Evolutionary conservation across 208 protist species (phyloP), one percentile per base, ranked within the genome.

Genomic region (Wallacemonas collosoma): DNA sequence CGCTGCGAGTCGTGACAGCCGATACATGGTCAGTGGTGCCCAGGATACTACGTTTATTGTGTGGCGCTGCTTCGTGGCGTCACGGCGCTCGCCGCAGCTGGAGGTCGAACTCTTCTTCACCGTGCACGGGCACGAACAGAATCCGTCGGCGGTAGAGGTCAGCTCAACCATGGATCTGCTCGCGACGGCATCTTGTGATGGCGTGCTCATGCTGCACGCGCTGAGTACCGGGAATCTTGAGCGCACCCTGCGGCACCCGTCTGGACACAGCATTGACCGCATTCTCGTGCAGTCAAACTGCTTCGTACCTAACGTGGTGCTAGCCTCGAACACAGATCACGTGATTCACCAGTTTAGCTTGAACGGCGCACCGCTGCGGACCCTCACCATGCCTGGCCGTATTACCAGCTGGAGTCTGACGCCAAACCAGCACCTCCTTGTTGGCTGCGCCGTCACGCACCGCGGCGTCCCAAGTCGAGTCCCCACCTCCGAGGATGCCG

Each of bases 1-100:
- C 8, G 82, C 86, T 6, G 74, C 80, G 53, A 95, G 83, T 55
- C 63, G 68, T 11, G 91, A 96, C 72, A 91, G 87, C 58, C 77
- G 76, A 54, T 94, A 89, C 77, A 69, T 98, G 57, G 90, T 97
- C 36, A 96, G 85, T 5, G 93, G 93, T 5, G 77, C 87, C 8
- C 85, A 93, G 84, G 95, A 98, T 75, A 97, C 95, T 0, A 98
- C 93, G 9, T 96, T 96, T 71, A 84, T 93, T 65, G 86, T 98
- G 15, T 98, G 93, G 92, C 77, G 68, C 35, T 94, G 88, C 71
- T 75, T 82, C 41, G 48, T 86, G 36, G 66, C 86, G 39, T 69
- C 68, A 3, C 64, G 72, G n/a, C 73, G 74, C 12, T 62, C 67
- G 14, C 39, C 57, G 15, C 82, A 78, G 68, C 77, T 94, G 26